A percentile compares a stretch with the other conserved stretches of the same genome.
Conservation (phyloP, 192 early-diverging fungal species). For the Ramicandelaber brevisporus region DNA sequence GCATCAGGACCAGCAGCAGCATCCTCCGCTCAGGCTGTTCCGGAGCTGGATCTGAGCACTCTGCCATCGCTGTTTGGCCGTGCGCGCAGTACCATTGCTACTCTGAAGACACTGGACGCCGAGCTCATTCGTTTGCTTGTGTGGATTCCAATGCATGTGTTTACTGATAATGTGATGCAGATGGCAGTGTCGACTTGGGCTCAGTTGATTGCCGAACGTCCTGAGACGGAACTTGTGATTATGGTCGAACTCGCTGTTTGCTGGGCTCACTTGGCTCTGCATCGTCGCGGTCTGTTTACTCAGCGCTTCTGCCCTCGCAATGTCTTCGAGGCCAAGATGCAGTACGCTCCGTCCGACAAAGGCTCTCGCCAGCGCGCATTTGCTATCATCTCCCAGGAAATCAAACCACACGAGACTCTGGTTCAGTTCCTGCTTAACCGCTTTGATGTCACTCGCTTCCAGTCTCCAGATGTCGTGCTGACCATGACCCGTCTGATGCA, state of each 20-base stretch:
- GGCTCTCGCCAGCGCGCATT: conserved; percentile 31
- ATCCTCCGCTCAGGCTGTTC: conserved; percentile 6
- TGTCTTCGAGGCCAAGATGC: conserved; percentile 79
- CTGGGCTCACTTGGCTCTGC: conserved; percentile 58
- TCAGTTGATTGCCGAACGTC: conserved; percentile 54
- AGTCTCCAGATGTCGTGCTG: conserved; percentile 40
- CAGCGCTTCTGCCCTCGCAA: conserved; percentile 19
- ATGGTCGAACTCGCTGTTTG: conserved; percentile 60
- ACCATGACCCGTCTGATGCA: conserved; percentile 60
- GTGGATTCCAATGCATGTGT: conserved; percentile 62
- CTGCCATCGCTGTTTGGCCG: conserved; percentile 6
- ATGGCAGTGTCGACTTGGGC: conserved; percentile 74
- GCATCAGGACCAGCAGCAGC: too few species aligned
- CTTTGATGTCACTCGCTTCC: conserved; percentile 57
- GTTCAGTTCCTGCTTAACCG: conserved; percentile 66
- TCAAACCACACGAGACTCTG: conserved; percentile 54
- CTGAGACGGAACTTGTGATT: conserved; percentile 41
- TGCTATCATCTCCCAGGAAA: conserved; percentile 25
- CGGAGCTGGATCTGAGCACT: conserved; percentile 3
- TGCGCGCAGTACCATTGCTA: conserved; percentile 7
- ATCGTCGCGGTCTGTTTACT: conserved; percentile 64
- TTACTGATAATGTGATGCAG: conserved; percentile 52
- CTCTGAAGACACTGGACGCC: conserved; percentile 5
- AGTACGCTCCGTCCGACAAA: conserved; percentile 75
- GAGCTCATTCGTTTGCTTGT: conserved; percentile 58